phyloP scores from a whole-genome alignment of 2,329 filamentous ascomycete species.

The Erysiphe pulchra region DNA sequence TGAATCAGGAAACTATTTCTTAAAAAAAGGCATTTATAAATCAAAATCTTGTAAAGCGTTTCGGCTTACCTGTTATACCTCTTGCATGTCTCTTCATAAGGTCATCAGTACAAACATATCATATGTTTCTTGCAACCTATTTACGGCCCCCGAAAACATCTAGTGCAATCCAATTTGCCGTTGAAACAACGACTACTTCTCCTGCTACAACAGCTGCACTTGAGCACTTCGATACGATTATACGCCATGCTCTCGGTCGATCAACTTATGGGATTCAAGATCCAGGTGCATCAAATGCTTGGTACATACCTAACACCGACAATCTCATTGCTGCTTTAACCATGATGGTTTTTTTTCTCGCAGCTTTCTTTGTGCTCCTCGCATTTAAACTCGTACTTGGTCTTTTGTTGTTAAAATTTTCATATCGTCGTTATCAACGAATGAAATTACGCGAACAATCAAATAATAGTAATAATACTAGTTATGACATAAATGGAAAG shows the following conservation, averaged over 20 bases:
- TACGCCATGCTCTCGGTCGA: conserved; percentile 52
- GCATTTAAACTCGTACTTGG: conserved; percentile 68
- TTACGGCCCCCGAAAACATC: conserved; percentile 49
- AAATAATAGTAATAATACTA: conserved; percentile 13
- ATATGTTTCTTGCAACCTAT: conserved; percentile 87
- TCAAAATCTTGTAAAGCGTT: conserved; percentile 66
- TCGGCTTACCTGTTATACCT: conserved; percentile 78
- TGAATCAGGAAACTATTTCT: conserved; percentile 4
- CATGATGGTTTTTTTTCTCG: conserved; percentile 68
- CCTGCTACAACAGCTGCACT: conserved; percentile 54
- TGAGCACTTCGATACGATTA: conserved; percentile 51
- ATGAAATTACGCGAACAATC: conserved; percentile 46
- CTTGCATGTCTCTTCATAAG: conserved; percentile 88
- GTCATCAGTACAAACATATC: conserved; percentile 82
- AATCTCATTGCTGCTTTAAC: conserved; percentile 51
- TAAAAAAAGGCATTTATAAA: conserved; percentile 51
- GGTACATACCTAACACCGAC: conserved; percentile 23
- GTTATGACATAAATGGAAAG: conserved; percentile 43
- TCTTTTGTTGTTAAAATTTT: conserved; percentile 61
- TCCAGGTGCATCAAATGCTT: conserved; percentile 11
- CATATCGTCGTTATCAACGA: conserved; percentile 48
- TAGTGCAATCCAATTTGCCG: conserved; percentile 35
- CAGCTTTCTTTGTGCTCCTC: conserved; percentile 61
- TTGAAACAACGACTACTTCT: conserved; percentile 35
- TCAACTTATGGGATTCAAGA: conserved; percentile 32